A percentile compares a stretch with the other conserved stretches of the same genome.
phyloP scores from a whole-genome alignment of 768 basidiomycete species.

The Rhodotorula diobovata region DNA sequence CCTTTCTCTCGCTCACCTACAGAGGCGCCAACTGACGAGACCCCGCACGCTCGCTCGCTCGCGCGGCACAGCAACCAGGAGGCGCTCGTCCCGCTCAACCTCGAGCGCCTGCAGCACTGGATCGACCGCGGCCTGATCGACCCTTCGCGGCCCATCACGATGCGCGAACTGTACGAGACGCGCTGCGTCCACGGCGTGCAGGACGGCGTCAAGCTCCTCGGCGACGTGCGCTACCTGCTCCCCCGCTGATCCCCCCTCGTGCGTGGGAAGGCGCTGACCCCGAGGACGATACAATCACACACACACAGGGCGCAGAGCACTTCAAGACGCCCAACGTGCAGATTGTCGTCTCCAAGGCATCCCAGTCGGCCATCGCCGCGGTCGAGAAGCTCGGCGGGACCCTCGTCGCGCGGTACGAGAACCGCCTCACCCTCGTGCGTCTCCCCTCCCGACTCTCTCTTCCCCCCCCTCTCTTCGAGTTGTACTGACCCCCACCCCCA shows the following conservation, averaged over 20 bases:
- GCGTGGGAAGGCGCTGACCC: too few species aligned
- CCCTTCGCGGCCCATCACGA: slow-evolving; percentile 80
- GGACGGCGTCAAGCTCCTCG: slow-evolving; percentile 83
- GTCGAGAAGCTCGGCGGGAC: slow-evolving; percentile 77
- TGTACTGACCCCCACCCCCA: background rate
- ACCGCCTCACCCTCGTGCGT: slow-evolving; percentile 60
- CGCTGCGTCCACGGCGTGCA: slow-evolving; percentile 82
- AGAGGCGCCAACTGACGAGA: too few species aligned
- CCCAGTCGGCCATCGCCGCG: slow-evolving; percentile 75
- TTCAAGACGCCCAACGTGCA: slow-evolving; percentile 59
- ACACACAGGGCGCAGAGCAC: slow-evolving; percentile 59
- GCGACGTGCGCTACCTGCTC: slow-evolving; percentile 64
- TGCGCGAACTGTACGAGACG: slow-evolving; percentile 73
- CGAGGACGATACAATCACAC: too few species aligned
- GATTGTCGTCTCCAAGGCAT: slow-evolving; percentile 77
- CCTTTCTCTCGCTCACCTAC: background rate
- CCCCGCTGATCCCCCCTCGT: slow-evolving; percentile 3
- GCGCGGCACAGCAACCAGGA: slow-evolving; percentile 62
- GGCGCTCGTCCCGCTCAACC: slow-evolving; percentile 74
- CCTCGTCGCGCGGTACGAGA: slow-evolving; percentile 87
- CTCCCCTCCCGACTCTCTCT: background rate
- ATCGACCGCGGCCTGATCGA: slow-evolving; percentile 75
- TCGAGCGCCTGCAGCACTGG: slow-evolving; percentile 85
- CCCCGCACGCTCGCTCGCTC: too few species aligned
- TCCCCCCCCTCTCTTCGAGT: background rate